phyloP scores from a whole-genome alignment of 1,284 basidiomycete species.

The Ustilago loliicola region DNA sequence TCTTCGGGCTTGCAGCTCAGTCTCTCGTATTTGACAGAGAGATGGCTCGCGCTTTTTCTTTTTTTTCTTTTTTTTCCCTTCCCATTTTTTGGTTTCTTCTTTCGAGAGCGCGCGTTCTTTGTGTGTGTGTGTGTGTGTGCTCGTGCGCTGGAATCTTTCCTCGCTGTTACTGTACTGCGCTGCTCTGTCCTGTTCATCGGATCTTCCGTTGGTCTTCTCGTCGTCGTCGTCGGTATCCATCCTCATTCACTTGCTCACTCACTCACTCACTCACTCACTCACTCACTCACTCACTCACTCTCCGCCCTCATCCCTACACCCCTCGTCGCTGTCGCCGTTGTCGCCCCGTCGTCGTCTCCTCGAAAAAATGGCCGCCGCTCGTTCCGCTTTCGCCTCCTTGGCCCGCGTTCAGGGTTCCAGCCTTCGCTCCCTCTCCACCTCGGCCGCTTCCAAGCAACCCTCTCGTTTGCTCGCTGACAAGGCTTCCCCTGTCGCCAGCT shows the following conservation, averaged over 20 bases:
- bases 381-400: constrained; percentile 52
- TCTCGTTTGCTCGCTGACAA: constrained; percentile 41
- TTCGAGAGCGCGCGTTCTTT: neutral
- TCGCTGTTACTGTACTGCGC: neutral
- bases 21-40: constrained; percentile 2
- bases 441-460: constrained; percentile 48
- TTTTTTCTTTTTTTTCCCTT: constrained; percentile 4
- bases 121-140: constrained; percentile 11
- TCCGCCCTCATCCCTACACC: neutral
- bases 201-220: constrained; percentile 5
- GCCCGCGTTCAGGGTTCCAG: constrained; percentile 38
- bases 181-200: neutral
- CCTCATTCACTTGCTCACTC: neutral
- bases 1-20: constrained; percentile 21
- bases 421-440: constrained; percentile 42
- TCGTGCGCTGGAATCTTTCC: constrained; percentile 1
- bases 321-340: constrained; percentile 1
- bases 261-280: constrained; percentile 1
- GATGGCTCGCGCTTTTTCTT: constrained; percentile 9
- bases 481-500: constrained; percentile 44
- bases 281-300: constrained; percentile 8
- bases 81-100: constrained; percentile 1
- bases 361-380: constrained; percentile 43
- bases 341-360: neutral
- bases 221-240: neutral